Evolutionary conservation across 1,284 basidiomycete species (phyloP), one percentile per base, ranked within the genome.

Genomic region (Schizophyllum commune): DNA sequence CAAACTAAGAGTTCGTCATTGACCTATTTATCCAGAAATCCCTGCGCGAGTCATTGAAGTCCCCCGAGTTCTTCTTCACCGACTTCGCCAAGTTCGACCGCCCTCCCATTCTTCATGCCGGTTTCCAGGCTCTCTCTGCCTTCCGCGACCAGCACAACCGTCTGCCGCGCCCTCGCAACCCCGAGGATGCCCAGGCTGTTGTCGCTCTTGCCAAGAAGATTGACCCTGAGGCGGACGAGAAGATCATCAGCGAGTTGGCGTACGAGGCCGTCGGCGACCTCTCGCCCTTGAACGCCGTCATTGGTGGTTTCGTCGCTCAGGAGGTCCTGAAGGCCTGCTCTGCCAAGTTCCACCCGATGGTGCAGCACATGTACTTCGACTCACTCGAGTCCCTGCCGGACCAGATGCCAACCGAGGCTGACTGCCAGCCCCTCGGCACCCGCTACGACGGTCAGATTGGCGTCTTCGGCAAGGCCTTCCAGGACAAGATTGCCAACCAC

Each of bases 11-110:
- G 8, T 57, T 20, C 27, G 5, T 39, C 21, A 57, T 57, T 57
- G 20, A 58, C 22, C 57, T 58, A 55, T 59, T 54, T 9, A 53
- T 58, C 5, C 68, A 96, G 94, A 98, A 98, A 94, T 87, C 95
- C 5, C 82, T 99, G 53, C 85, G 89, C 68, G 94, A 98, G 68
- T 94, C 94, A 4, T 73, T 94, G 61, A 80, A 84, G 67, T 74
- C 81, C 56, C 96, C 97, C 0, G 96, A 99, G 69, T 86, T 85
- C 71, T 92, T 98, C 78, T 87, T 98, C 66, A 95, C 96, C 59
- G 97, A 99, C 74, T 99, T 98, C 69, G 95, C 94, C 71, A 99
- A 99, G 74, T 98, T 95, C 69, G 96, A 99, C 70, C 88, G 95
- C 22, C 96, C 96, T 4, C 76, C 90, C 4, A 88, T 91, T 3